Conservation (phyloP, 2,329 filamentous ascomycete species). For the Penicillium digitatum region DNA sequence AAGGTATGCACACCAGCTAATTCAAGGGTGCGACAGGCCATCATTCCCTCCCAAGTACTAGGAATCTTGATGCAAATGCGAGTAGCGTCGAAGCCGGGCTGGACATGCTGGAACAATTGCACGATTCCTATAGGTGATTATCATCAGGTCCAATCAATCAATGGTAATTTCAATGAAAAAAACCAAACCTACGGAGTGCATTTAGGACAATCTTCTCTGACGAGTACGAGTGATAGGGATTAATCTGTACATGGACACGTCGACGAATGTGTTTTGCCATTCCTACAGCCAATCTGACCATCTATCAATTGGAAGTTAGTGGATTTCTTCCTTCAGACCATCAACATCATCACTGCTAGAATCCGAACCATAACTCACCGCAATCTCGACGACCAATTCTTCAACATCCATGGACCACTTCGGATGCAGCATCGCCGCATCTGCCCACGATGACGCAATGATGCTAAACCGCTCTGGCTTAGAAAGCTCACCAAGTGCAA, state of each 20-base stretch:
- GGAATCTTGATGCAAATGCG: slow-evolving; percentile 63
- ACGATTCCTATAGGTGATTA: slow-evolving; percentile 47
- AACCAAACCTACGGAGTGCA: slow-evolving; percentile 45
- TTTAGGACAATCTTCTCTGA: slow-evolving; percentile 49
- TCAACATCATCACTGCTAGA: not conserved
- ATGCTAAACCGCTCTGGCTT: slow-evolving; percentile 38
- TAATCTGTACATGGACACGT: slow-evolving; percentile 57
- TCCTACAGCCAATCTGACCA: slow-evolving; percentile 53
- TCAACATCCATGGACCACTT: slow-evolving; percentile 39
- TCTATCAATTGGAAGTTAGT: slow-evolving; percentile 37
- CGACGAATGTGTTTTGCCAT: slow-evolving; percentile 51
- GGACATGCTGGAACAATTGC: slow-evolving; percentile 46
- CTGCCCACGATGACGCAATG: slow-evolving; percentile 17
- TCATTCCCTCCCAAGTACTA: slow-evolving; percentile 60
- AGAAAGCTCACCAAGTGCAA: slow-evolving; percentile 49
- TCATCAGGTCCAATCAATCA: not conserved
- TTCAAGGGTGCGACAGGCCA: slow-evolving; percentile 56
- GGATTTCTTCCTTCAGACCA: not conserved
- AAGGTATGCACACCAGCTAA: slow-evolving; percentile 54
- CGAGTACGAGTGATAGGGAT: slow-evolving; percentile 54
- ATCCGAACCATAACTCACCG: slow-evolving; percentile 38
- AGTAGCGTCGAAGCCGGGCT: slow-evolving; percentile 44
- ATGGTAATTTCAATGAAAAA: not conserved
- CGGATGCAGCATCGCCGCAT: slow-evolving; percentile 37
- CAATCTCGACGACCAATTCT: slow-evolving; percentile 55